Evolutionary conservation across 768 basidiomycete species (phyloP), one percentile per base, ranked within the genome.

Genomic region (Sistotremastrum niveocremeum): DNA sequence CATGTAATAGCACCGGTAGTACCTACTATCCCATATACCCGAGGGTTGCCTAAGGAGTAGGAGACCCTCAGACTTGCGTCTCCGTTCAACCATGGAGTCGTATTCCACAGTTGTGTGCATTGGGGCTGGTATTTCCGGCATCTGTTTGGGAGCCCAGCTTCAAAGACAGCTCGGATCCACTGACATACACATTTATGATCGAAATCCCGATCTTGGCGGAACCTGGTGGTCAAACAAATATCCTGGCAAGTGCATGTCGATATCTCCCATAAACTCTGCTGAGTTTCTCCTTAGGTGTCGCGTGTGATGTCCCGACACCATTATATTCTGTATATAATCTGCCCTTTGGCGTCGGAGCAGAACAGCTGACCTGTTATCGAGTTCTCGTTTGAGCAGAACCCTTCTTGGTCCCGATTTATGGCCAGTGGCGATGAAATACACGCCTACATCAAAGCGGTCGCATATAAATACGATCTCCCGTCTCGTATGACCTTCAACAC

Each of bases 61-160:
- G 20, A 20, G 20, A 20, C 20, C 20, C 20, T 20, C 20, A 20
- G 20, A 20, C 20, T 20, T 20, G 20, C 20, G 20, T 20, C 20
- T 20, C 20, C 20, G 20, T 20, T 20, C 20, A 20, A 20, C 20
- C 20, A 20, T 20, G 20, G 20, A 20, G 20, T 20, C 20, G 39
- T 47, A 47, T 35, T 34, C 28, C 36, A 12, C 35, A 8, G 31
- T 48, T 31, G n/a, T 51, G 3, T 48, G 47, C 40, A 48, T 56
- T 42, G 57, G 57, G 12, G 48, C 53, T 1, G 57, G 57, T 6
- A 8, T 59, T 3, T 47, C 47, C 0, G 57, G 57, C 7, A 49
- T 59, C 43, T 53, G 54, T 6, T 6, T 52, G 0, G 54, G 50
- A 9, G 48, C 52, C 28, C 54, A 59, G 47, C 45, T 59, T 20